phyloP scores from a whole-genome alignment of 106 monocot species.

The Ottelia alismoides region DNA sequence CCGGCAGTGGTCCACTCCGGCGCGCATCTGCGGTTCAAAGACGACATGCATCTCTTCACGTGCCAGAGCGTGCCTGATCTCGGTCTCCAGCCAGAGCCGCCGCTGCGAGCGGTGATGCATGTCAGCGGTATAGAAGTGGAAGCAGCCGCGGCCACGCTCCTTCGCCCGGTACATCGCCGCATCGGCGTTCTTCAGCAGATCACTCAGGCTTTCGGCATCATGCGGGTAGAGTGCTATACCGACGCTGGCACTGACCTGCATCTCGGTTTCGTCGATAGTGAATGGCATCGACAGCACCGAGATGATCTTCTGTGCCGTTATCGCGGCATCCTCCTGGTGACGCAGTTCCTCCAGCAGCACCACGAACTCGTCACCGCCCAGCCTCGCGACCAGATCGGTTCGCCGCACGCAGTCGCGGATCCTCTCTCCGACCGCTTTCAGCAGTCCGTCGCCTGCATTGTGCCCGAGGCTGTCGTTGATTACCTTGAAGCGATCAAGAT shows the following conservation, averaged over 20 bases:
- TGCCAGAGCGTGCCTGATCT: no score
- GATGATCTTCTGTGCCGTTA: not conserved
- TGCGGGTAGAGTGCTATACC: not conserved
- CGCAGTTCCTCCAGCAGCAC: no score
- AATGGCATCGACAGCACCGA: not conserved
- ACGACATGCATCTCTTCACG: no score
- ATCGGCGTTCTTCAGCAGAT: not conserved
- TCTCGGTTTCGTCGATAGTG: not conserved
- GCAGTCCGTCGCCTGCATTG: not conserved
- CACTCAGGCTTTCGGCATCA: not conserved
- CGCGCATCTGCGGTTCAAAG: no score
- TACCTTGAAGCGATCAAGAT: no score
- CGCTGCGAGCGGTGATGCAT: not conserved
- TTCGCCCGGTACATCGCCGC: not conserved
- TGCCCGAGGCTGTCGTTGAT: not conserved
- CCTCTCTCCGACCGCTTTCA: not conserved
- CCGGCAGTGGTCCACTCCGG: no score
- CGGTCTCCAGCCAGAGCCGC: not conserved
- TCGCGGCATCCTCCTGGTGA: not conserved
- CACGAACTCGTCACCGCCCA: no score
- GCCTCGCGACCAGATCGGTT: not conserved
- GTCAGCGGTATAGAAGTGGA: not conserved
- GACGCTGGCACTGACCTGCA: not conserved
- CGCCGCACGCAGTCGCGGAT: not conserved
- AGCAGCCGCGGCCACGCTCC: not conserved